Evolutionary conservation across 2,329 filamentous ascomycete species (phyloP), one percentile per base, ranked within the genome.

Genomic region (Alternaria brassicae): DNA sequence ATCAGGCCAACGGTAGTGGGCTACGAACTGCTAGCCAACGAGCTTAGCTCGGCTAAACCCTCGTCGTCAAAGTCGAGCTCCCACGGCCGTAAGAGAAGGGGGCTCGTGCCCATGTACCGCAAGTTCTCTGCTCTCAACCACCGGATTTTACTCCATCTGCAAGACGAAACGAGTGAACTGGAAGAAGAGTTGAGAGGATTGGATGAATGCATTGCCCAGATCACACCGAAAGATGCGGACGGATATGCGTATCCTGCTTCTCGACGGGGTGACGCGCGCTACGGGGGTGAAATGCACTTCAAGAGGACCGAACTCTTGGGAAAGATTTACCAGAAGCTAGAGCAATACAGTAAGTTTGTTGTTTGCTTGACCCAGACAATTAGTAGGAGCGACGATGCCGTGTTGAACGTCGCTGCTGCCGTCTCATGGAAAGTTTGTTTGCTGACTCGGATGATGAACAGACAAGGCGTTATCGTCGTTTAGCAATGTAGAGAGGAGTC

Each of bases 81-180:
- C 34, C 47, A 8, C 3, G 60, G 60, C 15, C 54, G 62, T 15
- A 69, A 61, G 19, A 34, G 15, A 1, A 19, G 13, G 17, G 15
- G 40, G 36, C 51, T 78, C 7, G 68, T 71, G 8, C 91, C 92
- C 1, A 85, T 96, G 58, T 97, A 96, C 75, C 87, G 93, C 41
- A 89, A 89, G 56, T 97, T 97, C 71, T 89, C 91, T 73, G 84
- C 87, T 10, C 80, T 97, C 17, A 93, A 95, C 69, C 92, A 96
- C 73, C 88, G 93, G 3, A 80, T 96, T 3, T 80, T 97, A 3
- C 82, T 97, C 0, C 89, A 95, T 62, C 82, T 96, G 15, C 93
- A 97, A 76, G 92, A 96, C 72, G 92, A 96, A 74, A 86, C 97
- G 17, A 83, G 84, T 28, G 90, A 94, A 68, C 81, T 96, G 36